phyloP scores from a whole-genome alignment of 352 stramenopile genomes.

The Globisporangium radiosum region DNA sequence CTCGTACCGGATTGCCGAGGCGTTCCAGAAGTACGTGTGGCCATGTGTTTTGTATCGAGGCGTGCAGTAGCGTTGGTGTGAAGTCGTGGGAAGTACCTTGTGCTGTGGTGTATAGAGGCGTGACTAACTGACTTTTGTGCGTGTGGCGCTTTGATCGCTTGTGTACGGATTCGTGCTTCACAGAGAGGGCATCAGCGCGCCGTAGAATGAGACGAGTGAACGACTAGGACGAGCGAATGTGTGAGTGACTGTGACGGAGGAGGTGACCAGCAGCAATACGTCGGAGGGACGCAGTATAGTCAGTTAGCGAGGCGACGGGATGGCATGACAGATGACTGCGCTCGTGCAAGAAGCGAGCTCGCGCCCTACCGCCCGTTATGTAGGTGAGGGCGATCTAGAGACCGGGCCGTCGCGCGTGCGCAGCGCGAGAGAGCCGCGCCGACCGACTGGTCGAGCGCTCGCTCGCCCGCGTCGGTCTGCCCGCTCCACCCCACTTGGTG shows the following conservation, averaged over 20 bases:
- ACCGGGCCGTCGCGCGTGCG: neutral
- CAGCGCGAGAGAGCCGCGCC: neutral
- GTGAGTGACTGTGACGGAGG: constrained; percentile 3
- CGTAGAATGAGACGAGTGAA: constrained; percentile 24
- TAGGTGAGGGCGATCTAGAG: constrained; percentile 2
- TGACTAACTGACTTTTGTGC: neutral
- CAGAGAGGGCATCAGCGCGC: constrained; percentile 73
- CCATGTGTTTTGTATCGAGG: no score
- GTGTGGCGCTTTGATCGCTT: neutral
- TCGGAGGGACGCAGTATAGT: no score
- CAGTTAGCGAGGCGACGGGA: no score
- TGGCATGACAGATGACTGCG: no score
- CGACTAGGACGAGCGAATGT: constrained; percentile 1
- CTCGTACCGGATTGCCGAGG: constrained; percentile 75
- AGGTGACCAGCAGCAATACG: no score
- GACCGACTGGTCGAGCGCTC: neutral
- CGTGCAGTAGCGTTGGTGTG: no score
- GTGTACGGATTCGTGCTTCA: neutral
- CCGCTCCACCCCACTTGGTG: constrained; percentile 1
- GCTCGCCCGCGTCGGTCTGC: constrained; percentile 13
- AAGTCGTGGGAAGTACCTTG: no score
- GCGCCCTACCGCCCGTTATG: no score
- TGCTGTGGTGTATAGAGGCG: neutral
- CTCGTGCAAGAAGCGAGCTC: no score
- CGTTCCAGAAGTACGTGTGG: constrained; percentile 75